Evolutionary conservation across 768 basidiomycete species (phyloP), one percentile per base, ranked within the genome.

Genomic region (Pulveroboletus sp.): DNA sequence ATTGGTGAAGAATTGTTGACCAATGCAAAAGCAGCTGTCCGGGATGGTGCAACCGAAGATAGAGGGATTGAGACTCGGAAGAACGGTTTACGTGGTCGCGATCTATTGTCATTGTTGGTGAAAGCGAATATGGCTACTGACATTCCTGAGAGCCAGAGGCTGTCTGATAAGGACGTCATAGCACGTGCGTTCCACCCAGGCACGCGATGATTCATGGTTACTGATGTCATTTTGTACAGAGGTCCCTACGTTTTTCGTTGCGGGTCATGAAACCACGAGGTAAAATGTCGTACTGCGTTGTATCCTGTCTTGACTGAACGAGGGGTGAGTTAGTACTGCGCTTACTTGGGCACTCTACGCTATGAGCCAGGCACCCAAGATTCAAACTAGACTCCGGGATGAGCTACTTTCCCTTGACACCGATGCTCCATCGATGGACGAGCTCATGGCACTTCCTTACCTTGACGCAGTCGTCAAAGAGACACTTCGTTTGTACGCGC

Each of bases 381-480:
- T 76, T 9, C 85, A 87, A 55, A 67, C 56, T 4, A 78, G 78
- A 54, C 73, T 90, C 1, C 74, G 84, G 3, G 72, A 78, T 6
- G 86, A 90, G 58, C 68, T 84, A 1, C 62, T 77, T 13, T 58
- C 68, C 0, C 67, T 84, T 11, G 57, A 70, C 3, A 80, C 79
- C 0, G 79, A 85, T 13, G 76, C 67, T 1, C 85, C 85, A 1
- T 75, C 75, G 1, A 87, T 87, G 81, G 87, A 90, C 25, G 75
- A 83, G 36, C 74, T 90, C 1, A 77, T 78, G 48, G 69, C 74
- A 2, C 70, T 91, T 6, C 77, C 83, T 0, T 87, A 85, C 59
- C 79, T 90, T 12, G 88, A 88, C 54, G 71, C 69, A 19, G 76
- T 85, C 12, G 75, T 85, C 2, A 75, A 78, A 12, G 85, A 86